Base-by-base conservation (phyloP, 2,329 filamentous ascomycete genomes). In the Diaporthe sp. region DNA sequence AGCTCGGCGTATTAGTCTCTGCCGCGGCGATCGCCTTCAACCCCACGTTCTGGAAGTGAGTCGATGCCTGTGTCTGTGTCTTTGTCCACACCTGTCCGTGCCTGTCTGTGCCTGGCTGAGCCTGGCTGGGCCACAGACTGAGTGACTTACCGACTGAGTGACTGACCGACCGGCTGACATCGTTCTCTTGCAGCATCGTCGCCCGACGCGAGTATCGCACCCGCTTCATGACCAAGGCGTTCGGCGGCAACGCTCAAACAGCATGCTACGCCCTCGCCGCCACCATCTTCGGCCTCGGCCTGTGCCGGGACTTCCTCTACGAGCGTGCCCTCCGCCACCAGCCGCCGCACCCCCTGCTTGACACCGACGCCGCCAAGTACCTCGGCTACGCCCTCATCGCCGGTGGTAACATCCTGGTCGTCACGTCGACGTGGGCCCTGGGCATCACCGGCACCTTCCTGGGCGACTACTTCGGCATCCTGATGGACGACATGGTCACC, bases 21-120 rank as follows among this genome's bases (percentile, higher is more conserved):
- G 94, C 93, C 65, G 89, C 88, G 74, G 91, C 94, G 72, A 98
- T 99, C 85, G 90, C 93, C 67, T 98, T 99, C 86, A 99, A 99
- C 86, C 97, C 97, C 31, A 93, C 97, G n/a, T 98, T 98, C 86
- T 99, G 97, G 97, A 99, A 99, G 96, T 98, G 90, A 88, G 94
- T 90, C 13, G 22, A 25, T 53, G 34, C 37, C 37, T 12, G 10
- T 39, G 10, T 39, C 10, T 39, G 37, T 13, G 37, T 13, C 3
- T 39, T 12, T 39, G 3, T 39, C 12, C 37, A 12, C 37, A 39
- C 10, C 37, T 25, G n/a, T 28, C 39, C 12, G 8, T 31, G 39
- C 34, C 34, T 28, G 13, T 17, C 10, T 20, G 6, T 42, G 28
- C 22, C 34, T 57, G 12, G 3, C 37, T 39, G 37, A 39, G 37